Evolutionary conservation across 2,329 filamentous ascomycete genomes (phyloP).

Genomic region (Exophiala bonariae): DNA sequence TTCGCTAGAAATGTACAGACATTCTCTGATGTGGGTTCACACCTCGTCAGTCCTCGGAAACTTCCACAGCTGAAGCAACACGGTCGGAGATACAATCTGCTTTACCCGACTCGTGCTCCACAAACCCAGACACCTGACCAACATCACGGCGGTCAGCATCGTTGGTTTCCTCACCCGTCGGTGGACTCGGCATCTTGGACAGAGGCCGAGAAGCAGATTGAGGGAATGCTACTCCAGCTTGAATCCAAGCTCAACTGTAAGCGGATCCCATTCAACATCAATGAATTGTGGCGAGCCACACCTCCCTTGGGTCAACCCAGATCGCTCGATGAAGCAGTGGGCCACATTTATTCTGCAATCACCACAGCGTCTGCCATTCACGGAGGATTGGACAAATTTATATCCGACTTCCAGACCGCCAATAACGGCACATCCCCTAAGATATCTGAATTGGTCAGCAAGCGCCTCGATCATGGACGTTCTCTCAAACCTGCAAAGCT

Average conservation of each 20-base stretch:
- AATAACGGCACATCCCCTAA: conserved; percentile 37
- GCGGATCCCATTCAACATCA: conserved; percentile 31
- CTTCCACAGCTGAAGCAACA: conserved; percentile 1
- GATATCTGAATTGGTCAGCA: conserved; percentile 50
- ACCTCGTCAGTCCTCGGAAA: conserved; percentile 12
- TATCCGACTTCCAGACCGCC: conserved; percentile 27
- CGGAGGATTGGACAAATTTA: conserved; percentile 46
- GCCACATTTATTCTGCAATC: conserved; percentile 19
- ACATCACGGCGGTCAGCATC: conserved; percentile 17
- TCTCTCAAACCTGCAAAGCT: conserved; percentile 39
- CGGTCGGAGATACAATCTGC: conserved; percentile 23
- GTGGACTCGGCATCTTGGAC: conserved; percentile 20
- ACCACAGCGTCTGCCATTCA: conserved; percentile 46
- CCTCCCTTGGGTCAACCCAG: conserved; percentile 16
- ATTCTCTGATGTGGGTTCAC: conserved; percentile 22
- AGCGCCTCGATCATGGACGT: conserved; percentile 50
- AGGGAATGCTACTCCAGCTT: conserved; percentile 27
- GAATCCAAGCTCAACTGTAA: conserved; percentile 30
- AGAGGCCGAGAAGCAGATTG: conserved; percentile 29
- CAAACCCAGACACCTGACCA: conserved; percentile 19
- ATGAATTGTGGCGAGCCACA: conserved; percentile 32
- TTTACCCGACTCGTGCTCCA: conserved; percentile 28
- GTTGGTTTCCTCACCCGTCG: conserved; percentile 30
- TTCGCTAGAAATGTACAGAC: conserved; percentile 31
- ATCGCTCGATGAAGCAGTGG: conserved; percentile 22